Evolutionary conservation across 257 asterid species (phyloP).

Genomic region (Plantago elongata): DNA sequence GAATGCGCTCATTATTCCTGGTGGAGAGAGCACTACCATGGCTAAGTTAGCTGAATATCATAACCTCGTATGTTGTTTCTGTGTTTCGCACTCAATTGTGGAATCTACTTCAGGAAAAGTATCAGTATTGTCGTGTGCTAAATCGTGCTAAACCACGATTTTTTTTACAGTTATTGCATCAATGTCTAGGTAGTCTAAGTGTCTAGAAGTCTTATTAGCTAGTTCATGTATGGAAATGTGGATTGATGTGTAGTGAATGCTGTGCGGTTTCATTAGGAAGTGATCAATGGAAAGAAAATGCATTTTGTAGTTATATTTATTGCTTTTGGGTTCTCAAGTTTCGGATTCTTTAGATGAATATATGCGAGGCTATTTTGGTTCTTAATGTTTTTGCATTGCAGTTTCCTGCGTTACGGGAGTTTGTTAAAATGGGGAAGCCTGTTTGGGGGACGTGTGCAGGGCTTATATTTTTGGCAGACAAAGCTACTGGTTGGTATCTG

Average conservation of each 20-base stretch:
- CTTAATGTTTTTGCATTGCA: conserved; percentile 30
- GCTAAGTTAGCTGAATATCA: conserved; percentile 93
- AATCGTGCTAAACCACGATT: too few relatives aligned
- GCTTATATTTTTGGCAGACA: conserved; percentile 88
- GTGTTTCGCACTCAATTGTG: conserved; percentile 4
- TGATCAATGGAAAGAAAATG: conserved; percentile 1
- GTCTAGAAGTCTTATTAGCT: too few relatives aligned
- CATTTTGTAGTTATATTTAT: background rate
- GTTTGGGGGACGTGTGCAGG: conserved; percentile 99
- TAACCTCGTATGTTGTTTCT: conserved; percentile 49
- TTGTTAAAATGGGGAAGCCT: conserved; percentile 86
- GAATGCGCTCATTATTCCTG: conserved; percentile 82
- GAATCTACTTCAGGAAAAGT: background rate
- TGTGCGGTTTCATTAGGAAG: background rate
- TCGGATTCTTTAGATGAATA: background rate
- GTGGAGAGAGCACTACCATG: conserved; percentile 99
- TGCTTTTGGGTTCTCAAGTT: conserved; percentile 3
- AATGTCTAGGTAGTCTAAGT: background rate
- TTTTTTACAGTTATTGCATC: background rate
- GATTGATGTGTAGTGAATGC: background rate
- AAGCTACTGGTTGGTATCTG: conserved; percentile 55
- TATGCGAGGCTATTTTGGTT: conserved; percentile 2
- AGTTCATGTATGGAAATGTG: background rate
- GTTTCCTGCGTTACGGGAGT: conserved; percentile 95
- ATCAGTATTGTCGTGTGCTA: background rate